These are phyloP conservation scores for Neodidymelliopsis sp. DNA, from an alignment of 2,329 filamentous ascomycete genomes.

Conservation along the genomic window DNA sequence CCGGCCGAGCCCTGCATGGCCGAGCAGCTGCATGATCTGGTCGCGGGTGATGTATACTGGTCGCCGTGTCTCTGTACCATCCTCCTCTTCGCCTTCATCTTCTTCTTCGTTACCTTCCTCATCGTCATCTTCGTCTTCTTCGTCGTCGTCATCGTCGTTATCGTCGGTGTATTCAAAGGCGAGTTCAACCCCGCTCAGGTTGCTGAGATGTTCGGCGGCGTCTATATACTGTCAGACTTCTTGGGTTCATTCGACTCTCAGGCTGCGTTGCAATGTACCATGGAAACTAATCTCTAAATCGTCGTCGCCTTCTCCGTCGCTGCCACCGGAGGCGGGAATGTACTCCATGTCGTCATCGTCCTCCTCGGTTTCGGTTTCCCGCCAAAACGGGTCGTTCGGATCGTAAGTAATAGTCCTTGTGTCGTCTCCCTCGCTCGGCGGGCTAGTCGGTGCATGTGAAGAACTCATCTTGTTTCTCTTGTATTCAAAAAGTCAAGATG, in stretches of 20 bases:
- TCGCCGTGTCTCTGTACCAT: slow-evolving; percentile 29
- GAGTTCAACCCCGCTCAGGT: slow-evolving; percentile 52
- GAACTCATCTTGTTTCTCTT: slow-evolving; percentile 33
- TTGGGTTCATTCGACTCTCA: background rate
- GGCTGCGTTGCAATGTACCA: slow-evolving; percentile 28
- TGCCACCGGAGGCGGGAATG: slow-evolving; percentile 53
- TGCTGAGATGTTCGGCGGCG: slow-evolving; percentile 52
- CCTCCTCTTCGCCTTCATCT: slow-evolving; percentile 46
- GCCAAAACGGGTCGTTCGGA: slow-evolving; percentile 44
- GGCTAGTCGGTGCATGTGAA: slow-evolving; percentile 30
- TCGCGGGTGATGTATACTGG: slow-evolving; percentile 54
- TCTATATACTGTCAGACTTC: slow-evolving; percentile 31
- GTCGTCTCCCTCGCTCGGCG: slow-evolving; percentile 35
- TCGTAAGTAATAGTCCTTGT: slow-evolving; percentile 41
- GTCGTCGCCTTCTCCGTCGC: slow-evolving; percentile 50
- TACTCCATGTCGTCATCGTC: slow-evolving; percentile 64
- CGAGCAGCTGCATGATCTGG: slow-evolving; percentile 63
- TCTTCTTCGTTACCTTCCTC: slow-evolving; percentile 34
- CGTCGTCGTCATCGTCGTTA: slow-evolving; percentile 47
- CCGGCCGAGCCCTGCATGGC: slow-evolving; percentile 60
- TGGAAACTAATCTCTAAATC: slow-evolving; percentile 47
- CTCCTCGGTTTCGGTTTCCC: slow-evolving; percentile 45
- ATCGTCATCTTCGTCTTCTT: slow-evolving; percentile 38
- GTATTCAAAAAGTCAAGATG: background rate
- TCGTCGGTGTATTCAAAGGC: slow-evolving; percentile 51